These are phyloP conservation scores for Phytopythium chamaehyphon DNA, from an alignment of 352 stramenopile species.

Conservation along the genomic window DNA sequence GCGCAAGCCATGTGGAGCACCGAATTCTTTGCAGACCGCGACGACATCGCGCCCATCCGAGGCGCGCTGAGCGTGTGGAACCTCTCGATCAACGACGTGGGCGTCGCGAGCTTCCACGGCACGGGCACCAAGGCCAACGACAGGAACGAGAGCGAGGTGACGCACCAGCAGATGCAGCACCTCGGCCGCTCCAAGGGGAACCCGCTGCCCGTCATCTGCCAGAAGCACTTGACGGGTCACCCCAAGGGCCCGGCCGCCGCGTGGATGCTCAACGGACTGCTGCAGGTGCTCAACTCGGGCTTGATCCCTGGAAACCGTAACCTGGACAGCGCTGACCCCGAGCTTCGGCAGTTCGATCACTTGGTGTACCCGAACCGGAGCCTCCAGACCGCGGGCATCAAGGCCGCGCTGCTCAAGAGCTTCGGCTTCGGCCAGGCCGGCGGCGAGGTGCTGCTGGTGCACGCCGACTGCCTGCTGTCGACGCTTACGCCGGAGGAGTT, in stretches of 20 bases:
- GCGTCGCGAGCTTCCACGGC: conserved; percentile 75
- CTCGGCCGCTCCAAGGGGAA: conserved; percentile 69
- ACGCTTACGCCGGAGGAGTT: conserved; percentile 43
- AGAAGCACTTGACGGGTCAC: conserved; percentile 82
- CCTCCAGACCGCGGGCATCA: conserved; percentile 71
- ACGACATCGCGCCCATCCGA: conserved; percentile 69
- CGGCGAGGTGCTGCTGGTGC: conserved; percentile 66
- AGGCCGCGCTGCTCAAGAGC: conserved; percentile 78
- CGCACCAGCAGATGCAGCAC: conserved; percentile 77
- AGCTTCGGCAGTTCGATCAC: conserved; percentile 66
- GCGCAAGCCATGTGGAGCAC: conserved; percentile 67
- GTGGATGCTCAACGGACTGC: conserved; percentile 79
- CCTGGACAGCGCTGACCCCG: conserved; percentile 70
- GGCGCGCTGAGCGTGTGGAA: conserved; percentile 76
- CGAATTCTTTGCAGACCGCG: conserved; percentile 48
- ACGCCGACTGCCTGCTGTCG: conserved; percentile 71
- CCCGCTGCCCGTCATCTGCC: conserved; percentile 68
- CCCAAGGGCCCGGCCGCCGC: conserved; percentile 76
- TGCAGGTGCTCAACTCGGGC: conserved; percentile 74
- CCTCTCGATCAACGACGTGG: conserved; percentile 71
- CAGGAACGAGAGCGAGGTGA: conserved; percentile 85
- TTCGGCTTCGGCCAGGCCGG: conserved; percentile 81
- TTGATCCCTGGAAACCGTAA: conserved; percentile 79
- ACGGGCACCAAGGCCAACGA: conserved; percentile 83
- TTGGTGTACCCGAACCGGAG: conserved; percentile 77